Evolutionary conservation across 768 basidiomycete genomes (phyloP).

Genomic region (Floccularia luteovirens): DNA sequence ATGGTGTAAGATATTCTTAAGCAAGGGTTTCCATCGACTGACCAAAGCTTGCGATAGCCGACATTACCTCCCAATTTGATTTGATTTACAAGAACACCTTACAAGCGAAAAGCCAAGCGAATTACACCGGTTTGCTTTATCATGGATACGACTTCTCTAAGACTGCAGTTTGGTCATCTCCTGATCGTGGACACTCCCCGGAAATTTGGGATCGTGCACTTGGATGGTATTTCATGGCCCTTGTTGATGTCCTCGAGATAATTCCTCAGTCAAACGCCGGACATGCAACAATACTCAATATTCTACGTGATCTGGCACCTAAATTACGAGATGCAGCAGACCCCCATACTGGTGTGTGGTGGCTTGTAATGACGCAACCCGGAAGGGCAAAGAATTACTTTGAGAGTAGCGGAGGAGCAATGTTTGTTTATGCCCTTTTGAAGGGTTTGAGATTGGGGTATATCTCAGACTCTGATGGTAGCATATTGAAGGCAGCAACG

Average conservation of each 20-base stretch:
- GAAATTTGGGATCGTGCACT: conserved; percentile 43
- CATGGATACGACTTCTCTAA: conserved; percentile 43
- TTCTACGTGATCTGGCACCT: conserved; percentile 25
- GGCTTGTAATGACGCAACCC: conserved; percentile 43
- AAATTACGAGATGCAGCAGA: conserved; percentile 30
- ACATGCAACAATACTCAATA: conserved; percentile 19
- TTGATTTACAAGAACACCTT: conserved; percentile 36
- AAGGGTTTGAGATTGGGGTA: conserved; percentile 34
- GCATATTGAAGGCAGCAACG: conserved; percentile 25
- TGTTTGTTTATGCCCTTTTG: conserved; percentile 40
- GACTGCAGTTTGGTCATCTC: conserved; percentile 32
- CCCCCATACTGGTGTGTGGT: conserved; percentile 33
- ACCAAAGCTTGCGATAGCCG: conserved; percentile 13
- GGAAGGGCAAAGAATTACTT: conserved; percentile 38
- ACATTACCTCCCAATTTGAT: conserved; percentile 31
- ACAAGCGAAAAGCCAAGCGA: conserved; percentile 26
- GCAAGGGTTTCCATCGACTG: neutral
- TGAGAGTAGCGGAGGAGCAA: conserved; percentile 37
- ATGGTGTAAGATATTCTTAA: conserved; percentile 23
- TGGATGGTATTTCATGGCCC: conserved; percentile 43
- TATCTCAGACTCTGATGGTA: conserved; percentile 29
- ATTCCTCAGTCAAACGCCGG: conserved; percentile 22
- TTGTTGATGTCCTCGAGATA: conserved; percentile 36
- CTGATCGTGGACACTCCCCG: conserved; percentile 37
- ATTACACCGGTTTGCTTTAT: conserved; percentile 34